Conservation (phyloP, 495 filamentous ascomycete genomes). For the Podospora pseudoanserina region DNA sequence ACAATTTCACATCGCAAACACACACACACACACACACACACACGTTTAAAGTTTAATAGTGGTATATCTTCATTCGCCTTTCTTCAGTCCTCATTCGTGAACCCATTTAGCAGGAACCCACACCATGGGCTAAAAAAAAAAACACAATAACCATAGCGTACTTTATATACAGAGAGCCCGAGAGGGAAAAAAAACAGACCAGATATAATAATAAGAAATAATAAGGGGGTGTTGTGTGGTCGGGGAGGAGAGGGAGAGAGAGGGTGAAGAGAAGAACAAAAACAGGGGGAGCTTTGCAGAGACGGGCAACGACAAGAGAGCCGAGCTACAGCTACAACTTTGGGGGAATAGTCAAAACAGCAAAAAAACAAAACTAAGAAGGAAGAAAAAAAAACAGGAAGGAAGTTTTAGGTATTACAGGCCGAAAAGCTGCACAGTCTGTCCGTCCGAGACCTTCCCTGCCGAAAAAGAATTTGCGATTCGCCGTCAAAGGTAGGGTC, state of each 20-base stretch:
- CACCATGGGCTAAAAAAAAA: conserved; percentile 7
- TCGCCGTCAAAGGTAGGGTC: not conserved
- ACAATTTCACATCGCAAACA: not conserved
- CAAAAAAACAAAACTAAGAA: conserved; percentile 21
- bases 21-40: not conserved
- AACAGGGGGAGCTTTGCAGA: too few relatives aligned
- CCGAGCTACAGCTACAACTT: not conserved
- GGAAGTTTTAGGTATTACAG: conserved; percentile 46
- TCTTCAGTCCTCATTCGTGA: conserved; percentile 30
- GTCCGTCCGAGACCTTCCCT: conserved; percentile 26
- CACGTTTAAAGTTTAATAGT: conserved; percentile 12
- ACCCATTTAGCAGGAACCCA: conserved; percentile 25
- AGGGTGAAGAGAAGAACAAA: not conserved
- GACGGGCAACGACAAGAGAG: conserved; percentile 1
- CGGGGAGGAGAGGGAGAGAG: not conserved
- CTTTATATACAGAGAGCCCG: conserved; percentile 28
- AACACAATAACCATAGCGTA: conserved; percentile 15
- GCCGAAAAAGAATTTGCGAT: not conserved
- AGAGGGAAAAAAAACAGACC: conserved; percentile 11
- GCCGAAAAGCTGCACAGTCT: conserved; percentile 40
- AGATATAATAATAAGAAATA: not conserved
- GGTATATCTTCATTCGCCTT: conserved; percentile 29
- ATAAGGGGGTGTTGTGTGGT: not conserved
- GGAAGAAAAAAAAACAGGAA: conserved; percentile 24
- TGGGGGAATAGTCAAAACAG: conserved; percentile 20